A percentile compares a stretch with the other conserved stretches of the same genome.
These are phyloP conservation scores for Geoglossum cookeanum DNA, from an alignment of 2,329 filamentous ascomycete species.

Conservation along the genomic window DNA sequence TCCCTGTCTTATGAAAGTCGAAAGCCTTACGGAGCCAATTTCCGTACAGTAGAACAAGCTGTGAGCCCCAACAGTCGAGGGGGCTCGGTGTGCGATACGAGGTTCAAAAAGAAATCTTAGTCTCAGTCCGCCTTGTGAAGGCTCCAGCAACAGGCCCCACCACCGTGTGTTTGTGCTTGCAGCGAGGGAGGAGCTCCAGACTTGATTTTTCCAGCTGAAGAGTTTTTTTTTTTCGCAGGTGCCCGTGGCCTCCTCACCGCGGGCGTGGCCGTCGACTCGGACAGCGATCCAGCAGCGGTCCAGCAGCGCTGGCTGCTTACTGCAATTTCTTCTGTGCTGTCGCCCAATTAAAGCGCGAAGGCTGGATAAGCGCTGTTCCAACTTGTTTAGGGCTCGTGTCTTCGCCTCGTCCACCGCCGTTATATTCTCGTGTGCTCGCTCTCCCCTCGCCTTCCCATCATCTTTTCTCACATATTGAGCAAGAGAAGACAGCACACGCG, in stretches of 20 bases:
- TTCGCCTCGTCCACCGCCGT: slow-evolving; percentile 1
- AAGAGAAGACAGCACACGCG: slow-evolving; percentile 2
- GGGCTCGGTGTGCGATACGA: background rate
- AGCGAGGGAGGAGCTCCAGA: background rate
- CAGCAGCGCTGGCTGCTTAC: background rate
- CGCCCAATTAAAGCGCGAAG: background rate
- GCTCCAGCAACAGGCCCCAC: background rate
- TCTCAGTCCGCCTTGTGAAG: background rate
- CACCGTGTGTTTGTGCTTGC: too few relatives aligned
- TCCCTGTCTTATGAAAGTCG: background rate
- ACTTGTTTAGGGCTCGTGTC: background rate
- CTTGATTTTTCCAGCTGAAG: background rate
- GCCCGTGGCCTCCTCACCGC: background rate
- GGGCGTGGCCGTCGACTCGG: background rate
- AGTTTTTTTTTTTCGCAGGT: background rate
- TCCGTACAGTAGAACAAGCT: background rate
- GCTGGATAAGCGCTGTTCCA: background rate
- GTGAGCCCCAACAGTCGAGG: too few relatives aligned
- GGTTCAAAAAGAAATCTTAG: background rate
- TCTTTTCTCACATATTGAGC: slow-evolving; percentile 2
- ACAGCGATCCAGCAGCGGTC: background rate
- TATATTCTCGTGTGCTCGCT: slow-evolving; percentile 2
- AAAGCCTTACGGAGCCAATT: background rate
- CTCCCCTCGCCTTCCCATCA: slow-evolving; percentile 1
- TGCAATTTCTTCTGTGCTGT: background rate